These are phyloP conservation scores for Trichoderma cornu-damae DNA, from an alignment of 2,329 filamentous ascomycete species.

Conservation along the genomic window DNA sequence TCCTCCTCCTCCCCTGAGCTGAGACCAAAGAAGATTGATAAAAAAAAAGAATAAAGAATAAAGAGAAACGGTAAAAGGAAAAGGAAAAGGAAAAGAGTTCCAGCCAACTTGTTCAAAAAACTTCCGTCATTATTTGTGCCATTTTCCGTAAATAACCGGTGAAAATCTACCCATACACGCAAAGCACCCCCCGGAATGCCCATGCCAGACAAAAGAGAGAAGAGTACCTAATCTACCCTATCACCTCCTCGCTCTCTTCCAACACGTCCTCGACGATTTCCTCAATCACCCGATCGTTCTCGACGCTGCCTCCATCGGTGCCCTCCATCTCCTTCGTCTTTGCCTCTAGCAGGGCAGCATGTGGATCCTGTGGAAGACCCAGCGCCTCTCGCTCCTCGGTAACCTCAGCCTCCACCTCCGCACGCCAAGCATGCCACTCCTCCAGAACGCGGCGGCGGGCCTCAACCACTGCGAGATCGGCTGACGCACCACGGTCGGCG, in stretches of 20 bases:
- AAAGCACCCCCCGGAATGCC: constrained; percentile 20
- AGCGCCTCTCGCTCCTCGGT: constrained; percentile 63
- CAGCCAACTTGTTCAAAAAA: not conserved
- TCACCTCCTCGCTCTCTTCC: constrained; percentile 78
- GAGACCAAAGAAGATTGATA: too few species aligned
- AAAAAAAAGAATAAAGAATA: not conserved
- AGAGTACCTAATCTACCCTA: constrained; percentile 36
- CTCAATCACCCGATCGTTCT: constrained; percentile 76
- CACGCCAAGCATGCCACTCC: constrained; percentile 86
- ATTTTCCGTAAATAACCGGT: constrained; percentile 28
- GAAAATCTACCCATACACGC: constrained; percentile 17
- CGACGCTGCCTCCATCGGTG: constrained; percentile 43
- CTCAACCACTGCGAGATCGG: constrained; percentile 91
- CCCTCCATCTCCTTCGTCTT: constrained; percentile 49
- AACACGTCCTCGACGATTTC: constrained; percentile 80
- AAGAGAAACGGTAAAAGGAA: not conserved
- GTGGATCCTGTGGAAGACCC: constrained; percentile 61
- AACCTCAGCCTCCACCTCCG: constrained; percentile 65
- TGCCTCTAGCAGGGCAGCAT: constrained; percentile 56
- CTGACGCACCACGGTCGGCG: constrained; percentile 84
- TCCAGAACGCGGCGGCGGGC: constrained; percentile 73
- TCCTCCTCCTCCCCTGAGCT: too few species aligned
- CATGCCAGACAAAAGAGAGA: constrained; percentile 27
- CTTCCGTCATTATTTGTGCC: constrained; percentile 32
- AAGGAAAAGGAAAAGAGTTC: not conserved